A percentile compares a stretch with the other conserved stretches of the same genome.
Evolutionary conservation across 2,329 filamentous ascomycete genomes (phyloP).

Genomic region (Ambrosiella xylebori): DNA sequence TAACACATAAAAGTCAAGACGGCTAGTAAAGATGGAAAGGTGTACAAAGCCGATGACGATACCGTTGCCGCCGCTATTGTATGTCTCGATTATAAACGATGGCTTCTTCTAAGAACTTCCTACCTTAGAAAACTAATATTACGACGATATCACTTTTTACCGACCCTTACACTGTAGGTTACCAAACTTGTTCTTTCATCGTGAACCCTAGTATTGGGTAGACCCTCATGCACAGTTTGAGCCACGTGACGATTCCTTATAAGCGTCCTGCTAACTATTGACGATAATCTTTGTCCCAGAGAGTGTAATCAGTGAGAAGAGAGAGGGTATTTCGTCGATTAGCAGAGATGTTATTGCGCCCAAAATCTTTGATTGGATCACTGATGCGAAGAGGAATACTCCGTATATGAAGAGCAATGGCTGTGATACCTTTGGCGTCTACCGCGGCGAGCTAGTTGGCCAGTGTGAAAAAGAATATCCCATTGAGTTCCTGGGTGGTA

Average conservation of each 20-base stretch:
- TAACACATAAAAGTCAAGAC: background rate
- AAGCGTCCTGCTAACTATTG: conserved; percentile 1
- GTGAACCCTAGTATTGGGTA: background rate
- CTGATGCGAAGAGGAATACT: conserved; percentile 47
- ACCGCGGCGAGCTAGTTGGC: conserved; percentile 33
- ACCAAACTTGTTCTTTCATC: background rate
- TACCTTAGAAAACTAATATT: conserved; percentile 36
- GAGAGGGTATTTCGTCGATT: conserved; percentile 29
- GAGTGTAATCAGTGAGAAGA: conserved; percentile 22
- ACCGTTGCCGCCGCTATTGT: background rate
- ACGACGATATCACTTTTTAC: conserved; percentile 35
- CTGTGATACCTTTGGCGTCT: conserved; percentile 43
- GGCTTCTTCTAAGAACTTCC: conserved; percentile 41
- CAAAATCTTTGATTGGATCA: conserved; percentile 37
- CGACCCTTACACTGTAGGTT: conserved; percentile 33
- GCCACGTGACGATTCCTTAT: background rate
- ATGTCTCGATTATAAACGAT: conserved; percentile 21
- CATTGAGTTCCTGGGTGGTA: conserved; percentile 41
- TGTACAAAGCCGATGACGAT: background rate
- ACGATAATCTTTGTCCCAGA: conserved; percentile 31
- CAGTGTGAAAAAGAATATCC: conserved; percentile 13
- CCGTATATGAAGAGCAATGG: conserved; percentile 40
- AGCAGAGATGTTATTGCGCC: conserved; percentile 36
- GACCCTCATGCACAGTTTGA: background rate
- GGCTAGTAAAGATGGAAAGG: background rate